phyloP scores from a whole-genome alignment of 257 asterid species.

The Lavandula angustifolia region DNA sequence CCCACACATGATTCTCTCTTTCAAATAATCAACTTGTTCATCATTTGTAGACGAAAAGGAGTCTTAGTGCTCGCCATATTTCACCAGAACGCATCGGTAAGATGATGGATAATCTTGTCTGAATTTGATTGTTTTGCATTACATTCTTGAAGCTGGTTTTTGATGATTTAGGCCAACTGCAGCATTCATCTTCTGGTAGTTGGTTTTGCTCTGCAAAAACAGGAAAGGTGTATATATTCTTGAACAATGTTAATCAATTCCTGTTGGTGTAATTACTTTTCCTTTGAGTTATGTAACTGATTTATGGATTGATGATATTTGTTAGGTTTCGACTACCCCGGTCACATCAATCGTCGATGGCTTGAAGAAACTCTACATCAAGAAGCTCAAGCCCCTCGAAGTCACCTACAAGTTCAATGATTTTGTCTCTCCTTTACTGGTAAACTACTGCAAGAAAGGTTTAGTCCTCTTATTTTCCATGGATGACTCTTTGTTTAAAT shows the following conservation, averaged over 20 bases:
- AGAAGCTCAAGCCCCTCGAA: slow-evolving; percentile 81
- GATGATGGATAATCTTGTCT: slow-evolving; percentile 26
- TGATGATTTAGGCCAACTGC: slow-evolving; percentile 46
- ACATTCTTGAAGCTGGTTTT: slow-evolving; percentile 23
- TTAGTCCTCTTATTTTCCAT: not conserved
- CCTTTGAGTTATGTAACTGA: not conserved
- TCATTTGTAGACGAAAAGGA: slow-evolving; percentile 54
- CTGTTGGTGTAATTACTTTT: no score
- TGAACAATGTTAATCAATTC: no score
- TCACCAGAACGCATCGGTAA: slow-evolving; percentile 53
- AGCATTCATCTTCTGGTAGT: slow-evolving; percentile 52
- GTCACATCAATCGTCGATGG: slow-evolving; percentile 80
- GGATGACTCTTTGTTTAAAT: slow-evolving; percentile 27
- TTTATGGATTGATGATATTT: slow-evolving; percentile 5
- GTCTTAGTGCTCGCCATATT: slow-evolving; percentile 30
- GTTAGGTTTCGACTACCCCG: slow-evolving; percentile 53
- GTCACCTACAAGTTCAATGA: slow-evolving; percentile 66
- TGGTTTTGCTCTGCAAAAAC: slow-evolving; percentile 74
- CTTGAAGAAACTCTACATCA: slow-evolving; percentile 63
- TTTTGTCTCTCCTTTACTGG: slow-evolving; percentile 76
- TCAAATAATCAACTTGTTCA: not conserved
- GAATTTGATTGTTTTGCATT: slow-evolving; percentile 3
- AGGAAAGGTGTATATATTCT: slow-evolving; percentile 45
- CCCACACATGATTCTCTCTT: not conserved
- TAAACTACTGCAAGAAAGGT: slow-evolving; percentile 24